Conservation (phyloP, 768 basidiomycete species). For the Clitopilus hobsonii region DNA sequence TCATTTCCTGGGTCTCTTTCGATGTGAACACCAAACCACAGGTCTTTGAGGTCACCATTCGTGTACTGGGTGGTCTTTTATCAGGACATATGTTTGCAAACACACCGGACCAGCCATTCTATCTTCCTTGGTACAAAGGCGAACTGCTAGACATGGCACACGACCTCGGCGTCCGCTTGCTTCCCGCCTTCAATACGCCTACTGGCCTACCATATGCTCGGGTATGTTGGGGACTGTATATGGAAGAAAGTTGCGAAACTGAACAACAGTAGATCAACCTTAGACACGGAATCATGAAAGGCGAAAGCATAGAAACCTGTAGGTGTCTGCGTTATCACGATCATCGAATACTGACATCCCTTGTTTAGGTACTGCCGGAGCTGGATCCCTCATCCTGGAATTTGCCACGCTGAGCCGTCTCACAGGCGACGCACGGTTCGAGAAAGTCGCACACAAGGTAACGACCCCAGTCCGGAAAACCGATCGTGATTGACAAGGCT, state of each 20-base stretch:
- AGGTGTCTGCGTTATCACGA: constrained; percentile 22
- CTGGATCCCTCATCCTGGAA: constrained; percentile 89
- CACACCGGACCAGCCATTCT: constrained; percentile 58
- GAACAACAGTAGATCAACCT: constrained; percentile 68
- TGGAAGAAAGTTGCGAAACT: constrained; percentile 4
- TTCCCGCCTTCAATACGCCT: constrained; percentile 89
- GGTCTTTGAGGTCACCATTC: constrained; percentile 95
- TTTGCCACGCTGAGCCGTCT: constrained; percentile 91
- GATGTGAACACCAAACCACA: constrained; percentile 96
- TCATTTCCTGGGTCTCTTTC: constrained; percentile 82
- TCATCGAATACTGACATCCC: constrained; percentile 1
- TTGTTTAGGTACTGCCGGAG: constrained; percentile 77
- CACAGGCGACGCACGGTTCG: constrained; percentile 86
- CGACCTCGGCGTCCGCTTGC: constrained; percentile 80
- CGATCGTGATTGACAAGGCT: too few relatives aligned
- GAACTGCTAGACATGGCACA: constrained; percentile 78
- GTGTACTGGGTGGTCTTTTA: constrained; percentile 86
- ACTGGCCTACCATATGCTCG: constrained; percentile 93
- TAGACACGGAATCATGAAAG: constrained; percentile 67
- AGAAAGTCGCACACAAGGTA: constrained; percentile 76
- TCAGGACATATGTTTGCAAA: constrained; percentile 84
- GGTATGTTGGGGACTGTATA: constrained; percentile 33
- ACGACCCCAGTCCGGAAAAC: too few relatives aligned
- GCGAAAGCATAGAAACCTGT: constrained; percentile 87
- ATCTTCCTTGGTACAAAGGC: constrained; percentile 79